These are phyloP conservation scores for Yamagishiella unicocca DNA, from an alignment of 139 green algal genomes.

Conservation along the genomic window DNA sequence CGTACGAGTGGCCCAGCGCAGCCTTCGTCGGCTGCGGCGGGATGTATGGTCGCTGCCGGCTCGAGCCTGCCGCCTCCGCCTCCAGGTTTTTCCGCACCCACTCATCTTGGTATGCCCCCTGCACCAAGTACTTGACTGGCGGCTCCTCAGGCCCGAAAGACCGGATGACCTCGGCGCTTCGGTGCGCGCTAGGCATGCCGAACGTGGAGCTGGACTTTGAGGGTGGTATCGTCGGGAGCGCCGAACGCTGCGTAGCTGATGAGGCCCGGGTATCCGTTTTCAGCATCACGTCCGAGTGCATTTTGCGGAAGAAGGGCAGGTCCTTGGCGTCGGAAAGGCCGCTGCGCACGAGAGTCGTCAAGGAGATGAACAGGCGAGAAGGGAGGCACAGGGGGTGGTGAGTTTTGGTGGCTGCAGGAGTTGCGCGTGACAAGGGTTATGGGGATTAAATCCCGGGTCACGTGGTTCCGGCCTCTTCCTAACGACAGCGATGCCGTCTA, in stretches of 20 bases:
- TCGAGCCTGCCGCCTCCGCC: slow-evolving; percentile 20
- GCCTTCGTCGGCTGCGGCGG: slow-evolving; percentile 58
- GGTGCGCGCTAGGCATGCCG: slow-evolving; percentile 52
- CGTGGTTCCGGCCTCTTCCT: no score
- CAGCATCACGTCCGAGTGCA: slow-evolving; percentile 48
- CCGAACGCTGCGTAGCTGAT: not conserved
- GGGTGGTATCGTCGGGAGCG: slow-evolving; percentile 36
- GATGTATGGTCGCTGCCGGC: slow-evolving; percentile 46
- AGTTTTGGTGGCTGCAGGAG: no score
- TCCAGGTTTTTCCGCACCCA: slow-evolving; percentile 52
- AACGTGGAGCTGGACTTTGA: slow-evolving; percentile 43
- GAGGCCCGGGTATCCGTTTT: not conserved
- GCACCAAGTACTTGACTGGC: slow-evolving; percentile 65
- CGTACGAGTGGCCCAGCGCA: slow-evolving; percentile 55
- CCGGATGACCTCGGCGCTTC: slow-evolving; percentile 48
- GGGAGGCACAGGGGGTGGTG: not conserved
- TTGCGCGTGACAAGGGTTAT: no score
- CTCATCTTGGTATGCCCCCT: slow-evolving; percentile 63
- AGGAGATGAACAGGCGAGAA: not conserved
- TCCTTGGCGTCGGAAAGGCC: slow-evolving; percentile 62
- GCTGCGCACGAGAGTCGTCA: slow-evolving; percentile 18
- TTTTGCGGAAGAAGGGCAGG: slow-evolving; percentile 49
- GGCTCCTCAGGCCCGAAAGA: slow-evolving; percentile 58
- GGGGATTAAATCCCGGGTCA: no score
- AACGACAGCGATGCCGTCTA: no score